A percentile compares a stretch with the other conserved stretches of the same genome.
These are phyloP conservation scores for Apiotrichum montevideense DNA, from an alignment of 1,284 basidiomycete species.

Conservation along the genomic window DNA sequence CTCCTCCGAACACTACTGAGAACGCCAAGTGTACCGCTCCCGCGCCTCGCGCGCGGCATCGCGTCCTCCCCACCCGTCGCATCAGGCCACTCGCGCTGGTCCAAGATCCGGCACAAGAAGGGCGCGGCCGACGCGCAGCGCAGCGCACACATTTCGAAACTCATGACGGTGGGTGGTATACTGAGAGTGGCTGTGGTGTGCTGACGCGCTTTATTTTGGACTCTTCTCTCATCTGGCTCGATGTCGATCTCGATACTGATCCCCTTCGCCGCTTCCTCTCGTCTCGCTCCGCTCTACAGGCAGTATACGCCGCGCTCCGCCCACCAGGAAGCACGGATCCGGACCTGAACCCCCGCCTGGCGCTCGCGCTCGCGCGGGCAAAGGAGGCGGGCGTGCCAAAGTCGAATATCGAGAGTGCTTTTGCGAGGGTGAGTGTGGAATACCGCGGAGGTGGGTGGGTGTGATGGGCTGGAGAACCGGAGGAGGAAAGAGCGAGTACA, in stretches of 20 bases:
- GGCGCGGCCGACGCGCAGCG: slow-evolving; percentile 64
- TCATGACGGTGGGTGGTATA: slow-evolving; percentile 54
- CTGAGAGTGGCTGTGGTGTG: background rate
- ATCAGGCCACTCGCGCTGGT: slow-evolving; percentile 55
- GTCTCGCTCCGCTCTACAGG: slow-evolving; percentile 48
- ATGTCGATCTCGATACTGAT: too few species aligned
- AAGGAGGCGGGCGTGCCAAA: slow-evolving; percentile 66
- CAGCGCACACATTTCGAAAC: slow-evolving; percentile 57
- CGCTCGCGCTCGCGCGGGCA: slow-evolving; percentile 57
- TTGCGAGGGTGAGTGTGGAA: slow-evolving; percentile 55
- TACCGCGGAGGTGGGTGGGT: too few species aligned
- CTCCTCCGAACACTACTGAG: too few species aligned
- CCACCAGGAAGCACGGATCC: slow-evolving; percentile 63
- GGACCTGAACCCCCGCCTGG: slow-evolving; percentile 58
- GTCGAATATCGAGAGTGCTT: slow-evolving; percentile 65
- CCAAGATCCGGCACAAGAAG: slow-evolving; percentile 78
- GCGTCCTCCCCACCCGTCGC: slow-evolving; percentile 5
- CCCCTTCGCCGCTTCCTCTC: too few species aligned
- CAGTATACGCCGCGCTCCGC: slow-evolving; percentile 62
- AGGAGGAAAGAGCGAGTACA: too few species aligned
- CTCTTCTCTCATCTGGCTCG: background rate
- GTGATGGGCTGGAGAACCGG: too few species aligned
- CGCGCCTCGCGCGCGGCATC: background rate
- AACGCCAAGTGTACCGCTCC: background rate
- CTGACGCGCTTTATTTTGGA: background rate